phyloP scores from a whole-genome alignment of 1,139 yeast genomes.

The Candida sp. region DNA sequence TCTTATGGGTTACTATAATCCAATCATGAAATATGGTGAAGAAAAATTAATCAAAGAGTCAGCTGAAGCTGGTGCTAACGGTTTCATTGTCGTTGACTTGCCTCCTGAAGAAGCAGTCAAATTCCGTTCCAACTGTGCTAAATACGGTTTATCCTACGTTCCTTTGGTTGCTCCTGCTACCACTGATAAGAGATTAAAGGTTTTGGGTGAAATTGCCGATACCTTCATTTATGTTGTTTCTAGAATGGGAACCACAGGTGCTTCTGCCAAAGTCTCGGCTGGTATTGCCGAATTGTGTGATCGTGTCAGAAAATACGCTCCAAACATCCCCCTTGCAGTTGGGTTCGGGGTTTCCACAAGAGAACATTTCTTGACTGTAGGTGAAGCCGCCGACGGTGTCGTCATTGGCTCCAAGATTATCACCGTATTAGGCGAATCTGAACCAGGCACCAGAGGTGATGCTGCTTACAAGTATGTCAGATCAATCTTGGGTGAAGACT shows the following conservation, averaged over 20 bases:
- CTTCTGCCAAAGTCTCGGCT: constrained; percentile 58
- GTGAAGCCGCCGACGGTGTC: constrained; percentile 84
- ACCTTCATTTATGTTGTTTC: constrained; percentile 95
- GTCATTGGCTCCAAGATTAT: constrained; percentile 92
- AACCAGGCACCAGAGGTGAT: constrained; percentile 56
- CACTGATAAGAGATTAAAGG: constrained; percentile 78
- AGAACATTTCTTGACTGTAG: constrained; percentile 82
- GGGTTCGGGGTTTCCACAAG: constrained; percentile 97
- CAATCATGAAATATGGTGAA: constrained; percentile 88
- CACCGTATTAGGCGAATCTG: constrained; percentile 61
- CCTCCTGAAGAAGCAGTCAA: constrained; percentile 98
- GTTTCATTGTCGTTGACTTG: constrained; percentile 89
- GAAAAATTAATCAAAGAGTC: constrained; percentile 74
- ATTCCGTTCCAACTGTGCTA: constrained; percentile 70
- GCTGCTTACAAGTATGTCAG: constrained; percentile 66
- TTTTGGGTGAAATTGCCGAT: constrained; percentile 83
- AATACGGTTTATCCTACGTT: constrained; percentile 73
- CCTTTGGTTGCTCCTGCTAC: constrained; percentile 98
- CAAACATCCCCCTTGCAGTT: constrained; percentile 82
- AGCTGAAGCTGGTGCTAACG: constrained; percentile 88
- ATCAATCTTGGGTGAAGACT: constrained; percentile 66
- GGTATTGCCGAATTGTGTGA: constrained; percentile 68
- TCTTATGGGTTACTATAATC: constrained; percentile 98
- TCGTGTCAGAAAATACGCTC: constrained; percentile 69
- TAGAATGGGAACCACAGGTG: constrained; percentile 98